Conservation (phyloP, 192 early-diverging fungal species). For the Coemansia sp. region DNA sequence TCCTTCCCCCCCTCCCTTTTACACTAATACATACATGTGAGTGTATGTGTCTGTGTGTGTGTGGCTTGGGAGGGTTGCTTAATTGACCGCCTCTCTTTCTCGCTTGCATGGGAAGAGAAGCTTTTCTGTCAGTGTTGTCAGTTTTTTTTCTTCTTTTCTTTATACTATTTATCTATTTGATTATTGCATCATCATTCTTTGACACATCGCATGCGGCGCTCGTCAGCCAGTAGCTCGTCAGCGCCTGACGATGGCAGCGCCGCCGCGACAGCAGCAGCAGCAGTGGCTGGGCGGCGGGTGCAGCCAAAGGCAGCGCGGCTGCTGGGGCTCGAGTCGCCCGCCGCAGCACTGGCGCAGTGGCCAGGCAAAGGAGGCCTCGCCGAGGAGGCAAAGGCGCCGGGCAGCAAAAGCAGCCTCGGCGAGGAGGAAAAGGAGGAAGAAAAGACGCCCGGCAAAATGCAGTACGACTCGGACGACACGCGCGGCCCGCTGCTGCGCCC, state of each 20-base stretch:
- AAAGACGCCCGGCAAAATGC: neutral
- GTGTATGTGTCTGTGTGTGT: neutral
- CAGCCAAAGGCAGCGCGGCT: constrained; percentile 49
- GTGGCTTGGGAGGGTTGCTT: neutral
- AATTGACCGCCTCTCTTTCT: constrained; percentile 6
- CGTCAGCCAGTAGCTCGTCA: neutral
- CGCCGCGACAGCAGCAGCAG: neutral
- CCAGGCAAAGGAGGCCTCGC: neutral
- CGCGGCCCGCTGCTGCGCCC: constrained; percentile 13
- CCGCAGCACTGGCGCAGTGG: neutral
- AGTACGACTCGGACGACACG: neutral
- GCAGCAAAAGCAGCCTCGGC: neutral
- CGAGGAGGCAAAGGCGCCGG: neutral
- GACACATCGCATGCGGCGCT: constrained; percentile 2
- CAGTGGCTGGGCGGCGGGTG: neutral
- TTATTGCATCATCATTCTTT: constrained; percentile 1
- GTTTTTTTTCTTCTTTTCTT: neutral
- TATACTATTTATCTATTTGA: neutral
- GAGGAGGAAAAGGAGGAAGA: neutral
- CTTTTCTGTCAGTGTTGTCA: neutral
- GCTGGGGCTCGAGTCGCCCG: constrained; percentile 25
- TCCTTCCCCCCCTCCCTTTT: neutral
- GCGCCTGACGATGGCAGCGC: neutral
- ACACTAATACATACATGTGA: neutral
- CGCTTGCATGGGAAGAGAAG: neutral